These are phyloP conservation scores for Floccularia luteovirens DNA, from an alignment of 768 basidiomycete species.

Conservation along the genomic window DNA sequence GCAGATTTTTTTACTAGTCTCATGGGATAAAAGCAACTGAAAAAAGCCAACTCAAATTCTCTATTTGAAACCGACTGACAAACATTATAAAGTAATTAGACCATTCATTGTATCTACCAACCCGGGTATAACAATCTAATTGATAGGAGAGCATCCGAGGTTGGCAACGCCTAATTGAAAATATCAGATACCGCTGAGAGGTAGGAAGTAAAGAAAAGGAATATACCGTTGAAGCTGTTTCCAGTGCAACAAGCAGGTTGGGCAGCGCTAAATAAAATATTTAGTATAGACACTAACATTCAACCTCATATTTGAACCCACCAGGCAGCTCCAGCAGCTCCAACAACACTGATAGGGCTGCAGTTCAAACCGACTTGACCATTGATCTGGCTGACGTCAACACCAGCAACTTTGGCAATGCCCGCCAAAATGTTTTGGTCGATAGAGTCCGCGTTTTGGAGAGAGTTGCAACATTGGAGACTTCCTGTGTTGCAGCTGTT, in stretches of 20 bases:
- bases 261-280: conserved; percentile 4
- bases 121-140: too few species aligned
- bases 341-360: conserved; percentile 13
- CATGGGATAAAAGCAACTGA: too few species aligned
- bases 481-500: conserved; percentile 10
- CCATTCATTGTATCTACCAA: too few species aligned
- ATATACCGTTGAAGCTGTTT: conserved; percentile 12
- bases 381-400: conserved; percentile 7
- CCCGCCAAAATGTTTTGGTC: conserved; percentile 1
- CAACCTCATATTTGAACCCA: conserved; percentile 5
- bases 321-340: conserved; percentile 9
- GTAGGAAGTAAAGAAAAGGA: too few species aligned
- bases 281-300: neutral
- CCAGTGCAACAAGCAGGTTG: conserved; percentile 14
- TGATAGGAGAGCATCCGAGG: too few species aligned
- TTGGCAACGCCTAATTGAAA: too few species aligned
- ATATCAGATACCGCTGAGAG: too few species aligned
- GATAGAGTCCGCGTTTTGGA: conserved; percentile 3
- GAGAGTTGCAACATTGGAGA: conserved; percentile 12
- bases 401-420: conserved; percentile 6
- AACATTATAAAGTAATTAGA: too few species aligned
- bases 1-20: too few species aligned
- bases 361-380: conserved; percentile 10
- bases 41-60: too few species aligned
- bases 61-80: too few species aligned